Conservation (phyloP, 495 filamentous ascomycete species). For the Penicillium paradoxum region DNA sequence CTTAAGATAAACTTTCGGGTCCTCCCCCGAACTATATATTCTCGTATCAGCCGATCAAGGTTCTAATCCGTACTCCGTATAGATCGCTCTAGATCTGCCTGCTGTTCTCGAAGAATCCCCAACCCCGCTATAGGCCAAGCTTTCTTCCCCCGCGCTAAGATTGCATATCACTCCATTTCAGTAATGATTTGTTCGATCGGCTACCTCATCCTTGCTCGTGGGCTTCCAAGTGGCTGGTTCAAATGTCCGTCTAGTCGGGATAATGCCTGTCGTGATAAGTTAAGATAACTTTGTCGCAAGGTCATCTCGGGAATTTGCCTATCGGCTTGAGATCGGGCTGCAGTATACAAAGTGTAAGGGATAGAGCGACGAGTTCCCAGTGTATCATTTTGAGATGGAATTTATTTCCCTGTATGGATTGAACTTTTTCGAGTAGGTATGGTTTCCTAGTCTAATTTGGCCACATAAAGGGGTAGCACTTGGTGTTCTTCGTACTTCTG, state of each 20-base stretch:
- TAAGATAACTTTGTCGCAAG: conserved; percentile 14
- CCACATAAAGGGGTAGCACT: too few relatives aligned
- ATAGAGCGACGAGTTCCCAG: not conserved
- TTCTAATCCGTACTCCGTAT: too few relatives aligned
- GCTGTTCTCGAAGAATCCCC: not conserved
- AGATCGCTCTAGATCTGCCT: not conserved
- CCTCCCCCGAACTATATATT: too few relatives aligned
- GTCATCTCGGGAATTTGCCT: not conserved
- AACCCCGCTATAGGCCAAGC: conserved; percentile 16
- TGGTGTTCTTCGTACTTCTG: too few relatives aligned
- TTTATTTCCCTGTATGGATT: too few relatives aligned
- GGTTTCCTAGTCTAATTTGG: too few relatives aligned
- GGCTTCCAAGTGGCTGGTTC: conserved; percentile 7
- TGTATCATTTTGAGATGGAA: too few relatives aligned
- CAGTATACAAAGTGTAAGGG: not conserved
- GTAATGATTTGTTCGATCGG: conserved; percentile 18
- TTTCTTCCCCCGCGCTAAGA: conserved; percentile 10
- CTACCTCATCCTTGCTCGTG: not conserved
- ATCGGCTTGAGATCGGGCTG: not conserved
- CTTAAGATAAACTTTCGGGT: not conserved
- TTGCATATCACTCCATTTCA: conserved; percentile 10
- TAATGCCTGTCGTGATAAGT: not conserved
- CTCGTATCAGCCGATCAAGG: too few relatives aligned
- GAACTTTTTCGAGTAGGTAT: too few relatives aligned
- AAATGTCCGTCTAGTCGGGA: not conserved